phyloP scores from a whole-genome alignment of 78 protist genomes.

The Polysphondylium violaceum region DNA sequence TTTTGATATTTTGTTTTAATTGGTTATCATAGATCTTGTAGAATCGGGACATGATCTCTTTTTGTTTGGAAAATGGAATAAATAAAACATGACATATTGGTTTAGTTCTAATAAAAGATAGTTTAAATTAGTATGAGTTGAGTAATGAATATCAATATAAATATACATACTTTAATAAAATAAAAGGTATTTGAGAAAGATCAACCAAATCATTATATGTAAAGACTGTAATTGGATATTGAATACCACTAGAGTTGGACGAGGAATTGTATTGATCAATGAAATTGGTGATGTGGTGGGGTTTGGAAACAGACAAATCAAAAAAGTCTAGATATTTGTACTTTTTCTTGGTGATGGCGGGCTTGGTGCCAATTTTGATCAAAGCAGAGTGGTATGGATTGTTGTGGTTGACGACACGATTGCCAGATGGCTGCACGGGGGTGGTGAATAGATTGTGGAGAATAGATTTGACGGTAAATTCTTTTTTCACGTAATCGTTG shows the following conservation, averaged over 20 bases:
- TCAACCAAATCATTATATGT: constrained; percentile 72
- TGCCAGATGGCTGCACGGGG: background rate
- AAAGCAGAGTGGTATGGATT: constrained; percentile 79
- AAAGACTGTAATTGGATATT: constrained; percentile 44
- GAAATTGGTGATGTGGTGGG: background rate
- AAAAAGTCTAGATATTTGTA: constrained; percentile 64
- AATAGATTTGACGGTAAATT: constrained; percentile 12
- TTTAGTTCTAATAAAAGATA: constrained; percentile 22
- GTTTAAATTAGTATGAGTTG: background rate
- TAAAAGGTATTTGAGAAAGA: constrained; percentile 39
- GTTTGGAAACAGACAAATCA: constrained; percentile 22
- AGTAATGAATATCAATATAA: background rate
- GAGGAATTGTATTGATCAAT: constrained; percentile 10
- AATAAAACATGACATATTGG: constrained; percentile 60
- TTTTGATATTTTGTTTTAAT: constrained; percentile 8
- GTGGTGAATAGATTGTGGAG: constrained; percentile 30
- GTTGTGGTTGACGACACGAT: constrained; percentile 33
- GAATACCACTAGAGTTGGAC: background rate
- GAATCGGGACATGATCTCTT: constrained; percentile 61
- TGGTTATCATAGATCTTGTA: constrained; percentile 54
- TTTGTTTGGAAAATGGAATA: constrained; percentile 64
- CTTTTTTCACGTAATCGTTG: constrained; percentile 45
- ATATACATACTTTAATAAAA: constrained; percentile 10
- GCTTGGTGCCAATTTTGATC: constrained; percentile 63
- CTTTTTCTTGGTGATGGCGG: constrained; percentile 35